phyloP scores from a whole-genome alignment of 768 basidiomycete genomes.

The Macrocybe gigantea region DNA sequence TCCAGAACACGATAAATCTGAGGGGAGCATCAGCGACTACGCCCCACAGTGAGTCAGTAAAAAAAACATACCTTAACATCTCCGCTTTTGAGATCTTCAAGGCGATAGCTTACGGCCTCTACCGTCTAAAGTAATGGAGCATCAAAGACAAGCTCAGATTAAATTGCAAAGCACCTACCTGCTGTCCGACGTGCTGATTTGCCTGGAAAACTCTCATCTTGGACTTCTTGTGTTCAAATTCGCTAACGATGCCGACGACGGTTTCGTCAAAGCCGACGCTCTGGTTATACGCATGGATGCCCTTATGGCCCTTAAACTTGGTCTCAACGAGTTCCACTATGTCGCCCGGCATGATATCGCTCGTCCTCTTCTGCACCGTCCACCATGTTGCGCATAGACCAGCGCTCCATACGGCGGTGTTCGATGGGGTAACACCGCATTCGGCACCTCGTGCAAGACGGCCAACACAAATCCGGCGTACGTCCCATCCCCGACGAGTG shows the following conservation, averaged over 20 bases:
- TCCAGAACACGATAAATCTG: conserved; percentile 39
- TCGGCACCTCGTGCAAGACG: conserved; percentile 61
- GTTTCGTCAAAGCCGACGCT: conserved; percentile 46
- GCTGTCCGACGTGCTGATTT: conserved; percentile 79
- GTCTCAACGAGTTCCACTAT: conserved; percentile 71
- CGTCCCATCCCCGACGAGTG: conserved; percentile 80
- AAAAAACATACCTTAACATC: conserved; percentile 54
- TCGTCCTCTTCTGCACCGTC: conserved; percentile 64
- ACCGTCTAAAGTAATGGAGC: conserved; percentile 34
- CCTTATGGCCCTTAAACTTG: conserved; percentile 74
- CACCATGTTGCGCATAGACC: conserved; percentile 66
- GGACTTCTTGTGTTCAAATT: conserved; percentile 82
- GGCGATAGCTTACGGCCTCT: conserved; percentile 77
- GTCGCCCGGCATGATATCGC: conserved; percentile 86
- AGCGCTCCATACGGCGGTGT: conserved; percentile 62
- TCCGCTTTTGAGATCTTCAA: conserved; percentile 88
- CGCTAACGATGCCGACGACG: conserved; percentile 69
- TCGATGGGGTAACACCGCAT: conserved; percentile 37
- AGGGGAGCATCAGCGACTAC: not conserved
- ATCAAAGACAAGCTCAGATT: not conserved
- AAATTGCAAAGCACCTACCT: conserved; percentile 42
- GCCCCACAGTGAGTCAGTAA: conserved; percentile 1
- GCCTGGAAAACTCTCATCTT: conserved; percentile 86
- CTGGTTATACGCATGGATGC: conserved; percentile 68
- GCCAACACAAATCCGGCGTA: conserved; percentile 72